Percentiles rank a stretch among this genome's conserved stretches.
These are phyloP conservation scores for Glaciozyma antarctica DNA, from an alignment of 768 basidiomycete species.

Conservation along the genomic window DNA sequence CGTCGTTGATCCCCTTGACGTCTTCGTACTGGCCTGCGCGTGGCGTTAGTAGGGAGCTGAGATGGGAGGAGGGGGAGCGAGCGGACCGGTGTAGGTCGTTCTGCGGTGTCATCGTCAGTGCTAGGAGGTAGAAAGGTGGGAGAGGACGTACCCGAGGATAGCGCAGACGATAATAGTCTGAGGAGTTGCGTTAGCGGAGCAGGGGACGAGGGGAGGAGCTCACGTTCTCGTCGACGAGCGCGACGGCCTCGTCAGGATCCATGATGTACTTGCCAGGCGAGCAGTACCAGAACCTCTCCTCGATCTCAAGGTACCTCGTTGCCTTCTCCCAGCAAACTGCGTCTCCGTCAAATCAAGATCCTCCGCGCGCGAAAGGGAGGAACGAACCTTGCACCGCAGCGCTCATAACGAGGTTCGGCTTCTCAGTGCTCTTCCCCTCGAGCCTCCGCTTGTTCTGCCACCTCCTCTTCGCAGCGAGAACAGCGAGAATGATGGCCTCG, in stretches of 20 bases:
- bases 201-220: too few species aligned
- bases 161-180: slow-evolving; percentile 35
- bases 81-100: slow-evolving; percentile 7
- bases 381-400: slow-evolving; percentile 27
- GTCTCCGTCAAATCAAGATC: too few species aligned
- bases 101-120: not conserved
- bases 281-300: slow-evolving; percentile 39
- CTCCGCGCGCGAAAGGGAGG: too few species aligned
- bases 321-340: not conserved
- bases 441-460: slow-evolving; percentile 34
- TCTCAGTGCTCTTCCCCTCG: slow-evolving; percentile 30
- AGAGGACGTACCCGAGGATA: slow-evolving; percentile 33
- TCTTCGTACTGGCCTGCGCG: slow-evolving; percentile 34
- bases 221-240: slow-evolving; percentile 39
- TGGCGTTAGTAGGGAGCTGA: not conserved
- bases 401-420: slow-evolving; percentile 37
- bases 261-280: slow-evolving; percentile 34
- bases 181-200: too few species aligned
- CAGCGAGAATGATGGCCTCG: slow-evolving; percentile 38
- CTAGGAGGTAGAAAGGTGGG: not conserved
- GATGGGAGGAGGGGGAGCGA: not conserved
- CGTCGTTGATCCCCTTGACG: slow-evolving; percentile 25
- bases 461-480: slow-evolving; percentile 35
- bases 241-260: slow-evolving; percentile 38
- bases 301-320: slow-evolving; percentile 36